Base-by-base conservation (phyloP, 257 asterid genomes). In the Solanum piurae region DNA sequence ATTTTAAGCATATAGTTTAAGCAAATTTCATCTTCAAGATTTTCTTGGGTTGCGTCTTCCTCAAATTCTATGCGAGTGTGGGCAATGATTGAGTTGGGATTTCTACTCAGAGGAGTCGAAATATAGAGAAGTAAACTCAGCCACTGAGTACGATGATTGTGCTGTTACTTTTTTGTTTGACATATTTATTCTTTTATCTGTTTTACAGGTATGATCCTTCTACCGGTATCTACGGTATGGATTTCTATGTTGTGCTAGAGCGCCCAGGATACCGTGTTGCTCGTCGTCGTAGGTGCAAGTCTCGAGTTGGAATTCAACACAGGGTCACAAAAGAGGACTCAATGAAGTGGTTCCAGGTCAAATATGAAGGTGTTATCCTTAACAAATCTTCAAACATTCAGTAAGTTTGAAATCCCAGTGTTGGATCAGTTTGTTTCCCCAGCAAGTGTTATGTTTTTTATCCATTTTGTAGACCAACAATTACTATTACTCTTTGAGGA, bases 311-410 rank as follows among this genome's bases (percentile, higher is more conserved):
- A 23, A 95, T 95, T 89, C 97, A 95, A 74, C 97, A 95, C 90
- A 89, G 98, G 89, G 98, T 94, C 85, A 95, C 97, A 5, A 94
- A 94, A 91, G 98, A 94, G 2, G 97, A 94, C n/a, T 90, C 98
- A 23, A 92, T 92, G 94, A 92, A 92, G 90, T 92, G 94, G 94
- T 92, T 92, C 86, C 94, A 92, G 83, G 92, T 91, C 80, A 92
- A 92, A 74, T 92, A 92, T 9, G 94, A 92, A 85, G 94, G 93
- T 90, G 93, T 92, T 75, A 92, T 92, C 37, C 90, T 92, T 38
- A 92, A 92, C 93, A 92, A 92, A 88, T 89, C 94, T 76, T 89
- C 94, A 87, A 89, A 89, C 44, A 90, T 92, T 34, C 49, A 76
- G 83, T 74, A 87, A 44, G 77, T 76, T 87, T 76, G 60, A 55